Evolutionary conservation across 352 stramenopile species (phyloP).

Genomic region (Globisporangium polare): DNA sequence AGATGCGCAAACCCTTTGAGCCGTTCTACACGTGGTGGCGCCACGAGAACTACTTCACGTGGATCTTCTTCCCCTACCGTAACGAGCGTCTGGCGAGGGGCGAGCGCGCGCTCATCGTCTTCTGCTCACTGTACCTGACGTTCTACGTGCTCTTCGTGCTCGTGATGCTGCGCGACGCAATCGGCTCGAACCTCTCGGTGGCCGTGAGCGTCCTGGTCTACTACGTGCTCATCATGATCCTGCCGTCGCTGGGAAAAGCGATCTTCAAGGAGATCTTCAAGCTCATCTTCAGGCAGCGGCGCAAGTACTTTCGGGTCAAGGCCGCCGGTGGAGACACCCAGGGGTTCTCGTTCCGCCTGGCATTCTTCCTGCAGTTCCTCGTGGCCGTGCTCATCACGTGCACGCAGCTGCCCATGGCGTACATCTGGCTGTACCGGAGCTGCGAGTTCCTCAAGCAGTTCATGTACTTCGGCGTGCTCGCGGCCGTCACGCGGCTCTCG

Average conservation of each 20-base stretch:
- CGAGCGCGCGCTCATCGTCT: constrained; percentile 60
- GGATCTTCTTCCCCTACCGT: constrained; percentile 66
- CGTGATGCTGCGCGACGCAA: constrained; percentile 45
- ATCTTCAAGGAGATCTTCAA: constrained; percentile 78
- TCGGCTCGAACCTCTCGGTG: constrained; percentile 34
- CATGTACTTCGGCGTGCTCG: constrained; percentile 59
- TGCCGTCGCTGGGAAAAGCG: constrained; percentile 57
- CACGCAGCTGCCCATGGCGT: constrained; percentile 51
- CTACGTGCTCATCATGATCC: constrained; percentile 44
- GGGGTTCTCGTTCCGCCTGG: constrained; percentile 52
- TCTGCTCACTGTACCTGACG: constrained; percentile 67
- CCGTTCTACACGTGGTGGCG: constrained; percentile 76
- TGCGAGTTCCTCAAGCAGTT: constrained; percentile 64
- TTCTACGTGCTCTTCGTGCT: constrained; percentile 75
- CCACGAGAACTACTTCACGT: constrained; percentile 78
- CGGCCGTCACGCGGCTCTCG: constrained; percentile 53
- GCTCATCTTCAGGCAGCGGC: constrained; percentile 64
- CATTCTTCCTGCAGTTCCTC: constrained; percentile 50
- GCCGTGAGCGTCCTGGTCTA: constrained; percentile 43
- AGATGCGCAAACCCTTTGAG: constrained; percentile 54
- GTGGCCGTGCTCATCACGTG: constrained; percentile 49
- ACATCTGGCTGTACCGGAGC: constrained; percentile 62
- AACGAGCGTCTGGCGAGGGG: constrained; percentile 57
- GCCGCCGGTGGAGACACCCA: constrained; percentile 34
- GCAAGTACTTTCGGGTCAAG: constrained; percentile 61